Conservation (phyloP, 352 stramenopile species). For the Vaucheria bursata region DNA sequence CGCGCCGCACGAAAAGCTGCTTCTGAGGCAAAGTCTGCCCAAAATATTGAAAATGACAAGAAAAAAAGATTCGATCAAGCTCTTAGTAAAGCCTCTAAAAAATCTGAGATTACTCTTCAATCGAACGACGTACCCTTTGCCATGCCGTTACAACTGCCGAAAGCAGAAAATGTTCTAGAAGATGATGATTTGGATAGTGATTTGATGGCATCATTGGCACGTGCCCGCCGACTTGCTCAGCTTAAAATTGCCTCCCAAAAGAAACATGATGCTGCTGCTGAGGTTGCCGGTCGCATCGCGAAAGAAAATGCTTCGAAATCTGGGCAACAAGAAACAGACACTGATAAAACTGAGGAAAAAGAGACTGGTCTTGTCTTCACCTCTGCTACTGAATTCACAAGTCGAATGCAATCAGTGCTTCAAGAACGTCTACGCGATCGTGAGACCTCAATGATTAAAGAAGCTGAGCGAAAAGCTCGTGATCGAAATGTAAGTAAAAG, state of each 20-base stretch:
- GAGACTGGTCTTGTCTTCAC: constrained; percentile 48
- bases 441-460: constrained; percentile 12
- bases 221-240: constrained; percentile 56
- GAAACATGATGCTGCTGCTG: constrained; percentile 34
- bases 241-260: constrained; percentile 47
- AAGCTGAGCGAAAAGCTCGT: constrained; percentile 15
- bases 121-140: neutral
- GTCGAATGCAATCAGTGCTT: constrained; percentile 40
- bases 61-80: constrained; percentile 24
- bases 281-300: constrained; percentile 54
- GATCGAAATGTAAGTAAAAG: neutral
- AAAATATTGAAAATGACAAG: constrained; percentile 7
- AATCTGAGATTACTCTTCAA: constrained; percentile 22
- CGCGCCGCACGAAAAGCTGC: constrained; percentile 3
- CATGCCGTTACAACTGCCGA: constrained; percentile 31
- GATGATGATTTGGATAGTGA: constrained; percentile 58
- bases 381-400: constrained; percentile 52
- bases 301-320: constrained; percentile 8
- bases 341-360: constrained; percentile 31
- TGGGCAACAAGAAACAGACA: constrained; percentile 12
- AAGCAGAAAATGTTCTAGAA: constrained; percentile 15
- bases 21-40: neutral
- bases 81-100: constrained; percentile 10
- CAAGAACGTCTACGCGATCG: constrained; percentile 28
- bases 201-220: constrained; percentile 62